These are phyloP conservation scores for Globisporangium solare DNA, from an alignment of 352 stramenopile genomes.

Conservation along the genomic window DNA sequence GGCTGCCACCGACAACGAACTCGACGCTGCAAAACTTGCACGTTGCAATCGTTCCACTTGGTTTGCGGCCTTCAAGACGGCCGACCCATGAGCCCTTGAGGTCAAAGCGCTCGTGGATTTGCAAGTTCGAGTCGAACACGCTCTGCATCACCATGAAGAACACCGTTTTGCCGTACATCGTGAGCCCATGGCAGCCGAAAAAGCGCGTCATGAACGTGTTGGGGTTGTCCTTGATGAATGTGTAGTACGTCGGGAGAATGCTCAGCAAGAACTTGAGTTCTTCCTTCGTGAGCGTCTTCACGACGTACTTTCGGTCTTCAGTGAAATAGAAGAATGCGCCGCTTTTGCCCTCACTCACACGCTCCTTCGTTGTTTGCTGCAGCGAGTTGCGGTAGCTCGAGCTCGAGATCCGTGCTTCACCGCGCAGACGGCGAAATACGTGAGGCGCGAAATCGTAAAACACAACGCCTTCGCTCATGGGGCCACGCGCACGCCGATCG, in stretches of 20 bases:
- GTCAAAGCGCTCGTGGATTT: conserved; percentile 82
- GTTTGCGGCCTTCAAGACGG: conserved; percentile 65
- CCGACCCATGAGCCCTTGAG: conserved; percentile 86
- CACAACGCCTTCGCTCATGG: conserved; percentile 51
- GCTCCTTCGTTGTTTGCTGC: conserved; percentile 69
- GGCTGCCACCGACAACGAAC: conserved; percentile 59
- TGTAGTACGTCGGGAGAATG: conserved; percentile 72
- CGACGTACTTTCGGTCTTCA: conserved; percentile 76
- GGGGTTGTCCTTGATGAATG: conserved; percentile 53
- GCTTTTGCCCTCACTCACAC: conserved; percentile 79
- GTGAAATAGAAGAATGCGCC: conserved; percentile 85
- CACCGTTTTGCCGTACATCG: conserved; percentile 82
- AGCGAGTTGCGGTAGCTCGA: conserved; percentile 63
- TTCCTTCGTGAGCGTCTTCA: conserved; percentile 76
- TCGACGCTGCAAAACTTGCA: conserved; percentile 76
- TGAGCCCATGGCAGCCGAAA: conserved; percentile 76
- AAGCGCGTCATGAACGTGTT: conserved; percentile 82
- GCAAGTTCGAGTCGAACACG: conserved; percentile 70
- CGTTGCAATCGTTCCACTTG: conserved; percentile 52
- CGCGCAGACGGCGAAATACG: conserved; percentile 70
- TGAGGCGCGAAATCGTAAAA: conserved; percentile 81
- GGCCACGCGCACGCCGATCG: conserved; percentile 28
- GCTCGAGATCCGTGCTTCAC: conserved; percentile 55
- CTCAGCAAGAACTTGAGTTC: conserved; percentile 71
- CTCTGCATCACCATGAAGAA: conserved; percentile 86